phyloP scores from a whole-genome alignment of 805 yeast genomes.

The Zygosaccharomyces siamensis region DNA sequence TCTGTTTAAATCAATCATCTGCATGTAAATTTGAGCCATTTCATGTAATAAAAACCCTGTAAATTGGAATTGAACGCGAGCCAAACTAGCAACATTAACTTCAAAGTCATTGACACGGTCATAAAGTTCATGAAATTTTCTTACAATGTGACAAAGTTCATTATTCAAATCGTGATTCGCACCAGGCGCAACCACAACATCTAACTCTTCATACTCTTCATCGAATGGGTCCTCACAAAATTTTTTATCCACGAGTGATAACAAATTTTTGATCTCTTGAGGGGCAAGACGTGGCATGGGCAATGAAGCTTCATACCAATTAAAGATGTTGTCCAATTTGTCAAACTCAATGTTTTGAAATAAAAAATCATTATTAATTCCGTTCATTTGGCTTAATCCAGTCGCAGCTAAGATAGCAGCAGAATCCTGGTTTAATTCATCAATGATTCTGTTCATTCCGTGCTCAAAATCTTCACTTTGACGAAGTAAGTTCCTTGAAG shows the following conservation, averaged over 20 bases:
- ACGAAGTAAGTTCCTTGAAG: slow-evolving; percentile 24
- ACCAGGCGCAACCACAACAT: slow-evolving; percentile 30
- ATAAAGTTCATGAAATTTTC: slow-evolving; percentile 31
- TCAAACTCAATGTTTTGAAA: slow-evolving; percentile 33
- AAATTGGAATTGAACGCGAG: slow-evolving; percentile 35
- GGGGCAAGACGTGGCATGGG: slow-evolving; percentile 12
- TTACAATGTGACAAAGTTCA: slow-evolving; percentile 31
- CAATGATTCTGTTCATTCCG: slow-evolving; percentile 28
- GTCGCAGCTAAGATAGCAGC: slow-evolving; percentile 36
- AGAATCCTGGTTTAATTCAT: slow-evolving; percentile 31
- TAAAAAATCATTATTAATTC: slow-evolving; percentile 27
- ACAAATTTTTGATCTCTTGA: slow-evolving; percentile 21
- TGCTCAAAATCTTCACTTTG: slow-evolving; percentile 27
- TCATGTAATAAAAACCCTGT: slow-evolving; percentile 34
- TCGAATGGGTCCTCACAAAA: slow-evolving; percentile 33
- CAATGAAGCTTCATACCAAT: slow-evolving; percentile 17
- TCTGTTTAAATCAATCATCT: slow-evolving; percentile 32
- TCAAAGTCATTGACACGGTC: slow-evolving; percentile 35
- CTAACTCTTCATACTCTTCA: slow-evolving; percentile 29
- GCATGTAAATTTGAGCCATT: slow-evolving; percentile 33
- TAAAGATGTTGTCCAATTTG: slow-evolving; percentile 28
- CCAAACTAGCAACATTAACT: slow-evolving; percentile 35
- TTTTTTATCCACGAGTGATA: slow-evolving; percentile 25
- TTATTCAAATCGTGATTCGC: slow-evolving; percentile 28
- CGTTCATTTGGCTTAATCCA: slow-evolving; percentile 31